Base-by-base conservation (phyloP, 2,329 filamentous ascomycete genomes). In the Xylariaceae sp. region DNA sequence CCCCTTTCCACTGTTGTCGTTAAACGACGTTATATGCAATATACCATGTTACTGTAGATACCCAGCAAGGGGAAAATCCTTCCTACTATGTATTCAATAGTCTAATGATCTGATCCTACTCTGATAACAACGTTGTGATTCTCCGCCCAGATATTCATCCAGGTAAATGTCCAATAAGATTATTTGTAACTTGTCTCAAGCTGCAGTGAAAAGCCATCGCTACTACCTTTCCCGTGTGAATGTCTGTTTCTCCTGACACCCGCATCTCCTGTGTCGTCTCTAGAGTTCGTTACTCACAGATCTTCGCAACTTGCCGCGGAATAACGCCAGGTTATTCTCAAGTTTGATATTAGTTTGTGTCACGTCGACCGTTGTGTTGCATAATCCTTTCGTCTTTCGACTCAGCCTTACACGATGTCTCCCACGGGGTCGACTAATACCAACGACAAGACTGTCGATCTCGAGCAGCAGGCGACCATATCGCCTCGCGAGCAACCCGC, bases 401-500 rank as follows among this genome's bases (percentile, higher is more conserved):
- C 44, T 26, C 20, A 37, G 41, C 47, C 20, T 48, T 41, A 2
- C 43, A 12, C 19, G 18, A 53, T 50, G 40, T 47, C 54, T 44
- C 37, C 40, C 21, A 21, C 44, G n/a, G 47, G 26, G 32, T 53
- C 50, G 14, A 41, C 41, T 10, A n/a, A n/a, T n/a, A 42, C 43
- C n/a, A 50, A 57, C n/a, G 37, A 41, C 29, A 57, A 54, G 50
- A 37, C 40, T 29, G 20, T 47, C 40, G 55, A 57, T 41, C 18
- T 54, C 4, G 55, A 57, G 47, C 50, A 46, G 29, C 48, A 54
- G 44, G 43, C 55, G 20, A 53, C 54, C 20, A 46, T 50, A 20
- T 48, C 48, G 20, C 48, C 47, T 44, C 48, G 50, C 40, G 50
- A 51, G 12, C 51, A 54, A 26, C 19, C 20, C 10, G 44, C 6